A percentile compares a stretch with the other conserved stretches of the same genome.
phyloP scores from a whole-genome alignment of 768 basidiomycete genomes.

The Mycena chlorophos region DNA sequence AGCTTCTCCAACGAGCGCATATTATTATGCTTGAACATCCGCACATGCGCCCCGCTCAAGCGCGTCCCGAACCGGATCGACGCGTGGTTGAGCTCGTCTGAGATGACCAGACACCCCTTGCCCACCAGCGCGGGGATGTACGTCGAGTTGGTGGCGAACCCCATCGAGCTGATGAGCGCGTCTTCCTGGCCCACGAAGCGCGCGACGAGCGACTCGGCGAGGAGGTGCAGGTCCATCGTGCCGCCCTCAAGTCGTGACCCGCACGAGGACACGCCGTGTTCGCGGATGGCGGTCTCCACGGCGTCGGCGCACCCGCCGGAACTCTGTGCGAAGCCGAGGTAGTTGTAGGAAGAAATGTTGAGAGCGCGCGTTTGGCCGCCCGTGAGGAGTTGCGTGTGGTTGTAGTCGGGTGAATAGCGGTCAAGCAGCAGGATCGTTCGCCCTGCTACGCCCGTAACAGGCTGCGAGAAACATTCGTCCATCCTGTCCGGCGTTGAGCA shows the following conservation, averaged over 20 bases:
- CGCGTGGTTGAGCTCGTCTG: constrained; percentile 95
- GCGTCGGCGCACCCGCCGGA: constrained; percentile 93
- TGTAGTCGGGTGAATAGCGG: constrained; percentile 80
- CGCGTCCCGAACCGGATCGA: constrained; percentile 94
- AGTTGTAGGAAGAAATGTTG: constrained; percentile 98
- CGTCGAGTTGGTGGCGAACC: constrained; percentile 92
- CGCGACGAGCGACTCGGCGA: constrained; percentile 84
- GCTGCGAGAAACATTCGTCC: constrained; percentile 93
- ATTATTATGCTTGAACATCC: constrained; percentile 98
- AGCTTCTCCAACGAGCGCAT: constrained; percentile 80
- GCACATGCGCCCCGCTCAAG: constrained; percentile 81
- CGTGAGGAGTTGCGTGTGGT: constrained; percentile 73
- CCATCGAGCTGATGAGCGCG: constrained; percentile 89
- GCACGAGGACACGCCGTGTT: constrained; percentile 78
- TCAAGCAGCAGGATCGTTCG: constrained; percentile 88
- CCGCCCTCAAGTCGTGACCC: constrained; percentile 84
- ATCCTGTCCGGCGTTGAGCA: too few species aligned
- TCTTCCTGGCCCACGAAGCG: constrained; percentile 90
- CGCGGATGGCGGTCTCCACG: constrained; percentile 77
- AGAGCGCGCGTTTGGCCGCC: constrained; percentile 84
- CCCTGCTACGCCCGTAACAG: constrained; percentile 92
- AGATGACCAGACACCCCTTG: constrained; percentile 95
- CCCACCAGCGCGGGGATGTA: constrained; percentile 87
- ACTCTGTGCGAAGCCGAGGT: constrained; percentile 96
- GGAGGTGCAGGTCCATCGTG: constrained; percentile 77